Evolutionary conservation across 257 asterid species (phyloP).

Genomic region (Solanum clarkiae): DNA sequence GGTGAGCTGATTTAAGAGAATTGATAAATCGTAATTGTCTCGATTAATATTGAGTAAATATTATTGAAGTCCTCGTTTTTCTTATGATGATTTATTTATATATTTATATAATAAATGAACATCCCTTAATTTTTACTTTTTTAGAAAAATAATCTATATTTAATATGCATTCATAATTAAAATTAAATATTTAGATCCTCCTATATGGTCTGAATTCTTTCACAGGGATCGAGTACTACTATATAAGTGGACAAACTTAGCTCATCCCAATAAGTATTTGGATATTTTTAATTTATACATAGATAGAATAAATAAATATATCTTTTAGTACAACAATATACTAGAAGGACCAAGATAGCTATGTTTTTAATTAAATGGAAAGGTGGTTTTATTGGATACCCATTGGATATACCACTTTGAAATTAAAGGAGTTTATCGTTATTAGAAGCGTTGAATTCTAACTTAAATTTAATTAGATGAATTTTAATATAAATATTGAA

Average conservation of each 20-base stretch:
- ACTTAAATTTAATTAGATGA: background rate
- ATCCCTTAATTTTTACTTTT: too few species aligned
- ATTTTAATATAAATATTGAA: background rate
- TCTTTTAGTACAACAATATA: background rate
- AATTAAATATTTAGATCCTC: too few species aligned
- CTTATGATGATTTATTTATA: too few species aligned
- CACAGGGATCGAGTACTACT: too few species aligned
- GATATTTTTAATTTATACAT: background rate
- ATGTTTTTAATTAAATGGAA: background rate
- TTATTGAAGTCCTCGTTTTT: background rate
- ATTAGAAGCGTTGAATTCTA: background rate
- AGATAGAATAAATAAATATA: background rate
- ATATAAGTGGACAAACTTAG: background rate
- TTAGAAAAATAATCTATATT: too few species aligned
- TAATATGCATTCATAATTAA: too few species aligned
- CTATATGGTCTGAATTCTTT: too few species aligned
- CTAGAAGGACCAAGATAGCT: background rate
- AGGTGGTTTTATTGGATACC: background rate
- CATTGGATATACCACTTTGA: background rate
- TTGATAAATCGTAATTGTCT: background rate
- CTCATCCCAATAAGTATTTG: background rate
- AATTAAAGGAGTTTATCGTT: background rate
- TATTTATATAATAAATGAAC: too few species aligned
- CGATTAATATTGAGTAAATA: background rate
- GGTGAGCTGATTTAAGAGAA: too few species aligned